phyloP scores from a whole-genome alignment of 139 green algal genomes.

The Chloropicon primus region DNA sequence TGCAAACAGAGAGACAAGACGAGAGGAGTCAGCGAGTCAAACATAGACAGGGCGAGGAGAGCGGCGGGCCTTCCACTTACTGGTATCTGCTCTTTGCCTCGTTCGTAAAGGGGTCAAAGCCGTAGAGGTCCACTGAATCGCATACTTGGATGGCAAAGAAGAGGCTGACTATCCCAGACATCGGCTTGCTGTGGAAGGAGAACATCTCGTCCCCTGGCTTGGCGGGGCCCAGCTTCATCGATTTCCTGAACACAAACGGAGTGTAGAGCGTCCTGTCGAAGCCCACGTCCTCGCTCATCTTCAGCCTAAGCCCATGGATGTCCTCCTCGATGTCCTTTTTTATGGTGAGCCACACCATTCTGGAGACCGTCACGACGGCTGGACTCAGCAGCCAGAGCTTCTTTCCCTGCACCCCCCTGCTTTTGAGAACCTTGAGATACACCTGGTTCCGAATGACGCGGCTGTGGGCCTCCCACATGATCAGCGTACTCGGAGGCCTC shows the following conservation, averaged over 20 bases:
- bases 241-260: background rate
- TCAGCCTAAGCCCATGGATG: background rate
- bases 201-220: background rate
- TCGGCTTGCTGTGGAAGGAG: constrained; percentile 8
- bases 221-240: background rate
- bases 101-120: constrained; percentile 1
- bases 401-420: background rate
- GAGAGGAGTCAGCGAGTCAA: no score
- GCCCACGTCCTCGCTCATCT: background rate
- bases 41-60: no score
- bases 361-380: background rate
- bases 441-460: constrained; percentile 4
- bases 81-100: background rate
- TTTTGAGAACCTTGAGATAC: background rate
- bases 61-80: no score
- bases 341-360: background rate
- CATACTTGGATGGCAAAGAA: constrained; percentile 9
- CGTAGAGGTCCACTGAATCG: constrained; percentile 6
- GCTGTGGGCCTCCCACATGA: constrained; percentile 6
- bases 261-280: background rate
- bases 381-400: background rate
- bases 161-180: constrained; percentile 8
- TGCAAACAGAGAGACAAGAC: no score
- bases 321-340: background rate
- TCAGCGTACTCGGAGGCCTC: background rate